Base-by-base conservation (phyloP, 306 rosid genomes). In the Alnus glutinosa region DNA sequence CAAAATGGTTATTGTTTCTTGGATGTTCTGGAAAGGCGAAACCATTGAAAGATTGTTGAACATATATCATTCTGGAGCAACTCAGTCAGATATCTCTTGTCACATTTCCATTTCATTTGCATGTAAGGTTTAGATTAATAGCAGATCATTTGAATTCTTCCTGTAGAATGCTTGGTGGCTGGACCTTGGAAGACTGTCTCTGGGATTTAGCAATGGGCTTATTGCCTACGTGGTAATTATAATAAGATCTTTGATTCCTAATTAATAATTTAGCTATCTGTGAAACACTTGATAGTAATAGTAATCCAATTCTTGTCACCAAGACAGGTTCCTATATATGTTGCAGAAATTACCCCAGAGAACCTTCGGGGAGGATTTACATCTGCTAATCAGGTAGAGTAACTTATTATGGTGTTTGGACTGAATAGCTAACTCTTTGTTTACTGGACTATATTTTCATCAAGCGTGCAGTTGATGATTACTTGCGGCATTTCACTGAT, bases 131-230 rank as follows among this genome's bases (percentile, higher is more conserved):
- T 49, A 2, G 11, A 49, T 7, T 68, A 69, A 37, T 62, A 63
- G 66, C 78, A 55, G 48, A 37, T 79, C 0, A 23, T 50, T 72
- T 73, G 47, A 74, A 7, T 85, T 77, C 74, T 82, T 87, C 77
- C 75, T 82, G 78, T 76, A 83, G 96, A 90, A 48, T 83, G 87
- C 89, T 74, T 87, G 88, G 94, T 89, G 87, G 90, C 90, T 93
- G 55, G 92, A 94, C 58, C 67, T 83, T 50, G 98, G 97, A 89
- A 89, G 97, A 79, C 77, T 92, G 62, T 79, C 89, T 55, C 82
- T 89, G 23, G 97, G 98, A 88, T 88, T 82, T 87, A 96, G 93
- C 72, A 94, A 89, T 84, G 94, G 97, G 72, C 68, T 92, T 70
- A 86, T 94, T 51, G 88, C 94, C 82, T 92, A 85, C 66, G 93